Evolutionary conservation across 2,329 filamentous ascomycete genomes (phyloP).

Genomic region (Celoporthe dispersa): DNA sequence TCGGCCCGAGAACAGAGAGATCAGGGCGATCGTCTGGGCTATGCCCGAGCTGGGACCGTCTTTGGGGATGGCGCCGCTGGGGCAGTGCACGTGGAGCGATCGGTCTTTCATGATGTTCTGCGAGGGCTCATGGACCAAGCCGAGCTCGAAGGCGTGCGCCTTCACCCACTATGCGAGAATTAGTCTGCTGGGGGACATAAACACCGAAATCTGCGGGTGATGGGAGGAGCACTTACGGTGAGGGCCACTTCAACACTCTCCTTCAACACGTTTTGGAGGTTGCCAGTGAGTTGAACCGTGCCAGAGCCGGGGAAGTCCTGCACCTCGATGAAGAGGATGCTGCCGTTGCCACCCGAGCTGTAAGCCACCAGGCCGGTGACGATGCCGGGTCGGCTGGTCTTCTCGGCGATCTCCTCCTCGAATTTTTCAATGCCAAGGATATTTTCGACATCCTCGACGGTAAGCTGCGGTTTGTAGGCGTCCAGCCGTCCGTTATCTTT

Average conservation of each 20-base stretch:
- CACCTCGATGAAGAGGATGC: conserved; percentile 97
- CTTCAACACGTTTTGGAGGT: conserved; percentile 94
- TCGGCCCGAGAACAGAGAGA: conserved; percentile 86
- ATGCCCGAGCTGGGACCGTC: conserved; percentile 87
- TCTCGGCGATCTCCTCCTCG: conserved; percentile 94
- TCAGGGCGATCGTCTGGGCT: conserved; percentile 90
- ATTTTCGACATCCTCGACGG: conserved; percentile 79
- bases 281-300: conserved; percentile 92
- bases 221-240: conserved; percentile 45
- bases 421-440: conserved; percentile 93
- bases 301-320: conserved; percentile 95
- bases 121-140: conserved; percentile 76
- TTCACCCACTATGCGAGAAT: conserved; percentile 75
- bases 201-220: background rate
- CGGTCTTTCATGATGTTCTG: conserved; percentile 96
- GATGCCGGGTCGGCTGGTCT: conserved; percentile 80
- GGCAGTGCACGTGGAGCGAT: conserved; percentile 94
- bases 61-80: conserved; percentile 92
- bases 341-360: conserved; percentile 87
- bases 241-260: conserved; percentile 96
- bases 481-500: conserved; percentile 72
- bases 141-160: conserved; percentile 89
- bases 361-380: conserved; percentile 97
- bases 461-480: conserved; percentile 75
- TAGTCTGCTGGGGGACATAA: background rate